Base-by-base conservation (phyloP, 148 eudicot genomes). In the Fallopia convolvulus region DNA sequence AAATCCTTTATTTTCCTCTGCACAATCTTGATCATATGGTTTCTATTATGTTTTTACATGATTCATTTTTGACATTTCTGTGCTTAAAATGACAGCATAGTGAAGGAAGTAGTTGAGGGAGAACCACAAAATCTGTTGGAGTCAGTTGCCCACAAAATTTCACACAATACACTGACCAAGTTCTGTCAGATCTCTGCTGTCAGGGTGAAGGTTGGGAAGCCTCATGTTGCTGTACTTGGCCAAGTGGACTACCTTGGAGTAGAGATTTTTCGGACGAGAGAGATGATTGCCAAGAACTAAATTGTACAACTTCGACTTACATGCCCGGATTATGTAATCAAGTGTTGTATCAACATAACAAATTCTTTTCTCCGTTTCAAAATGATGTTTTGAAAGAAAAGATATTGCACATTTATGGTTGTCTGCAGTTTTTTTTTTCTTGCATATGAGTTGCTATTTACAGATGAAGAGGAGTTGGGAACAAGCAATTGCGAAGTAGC, bases 141-240 rank as follows among this genome's bases (percentile, higher is more conserved):
- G 83, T 89, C 91, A 0, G 91, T 94, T 36, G 92, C 95, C 80
- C 89, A 94, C 76, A 83, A 74, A 58, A 94, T 94, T 17, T 92
- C 93, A 52, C 79, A 87, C 0, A 84, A 68, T 15, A 88, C 91
- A 48, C 82, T 94, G 76, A 76, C 74, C 70, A 85, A 86, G 75
- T 84, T 77, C 65, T 80, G 91, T 36, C 91, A 76, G 77, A 83
- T 90, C 72, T 80, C 91, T 77, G 92, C 93, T 61, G 84, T 92
- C 21, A 92, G 97, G 13, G 88, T 94, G 13, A 85, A 85, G 77
- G 87, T 94, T 21, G 90, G 89, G 15, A 94, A 94, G 85, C 99
- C 99, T 20, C 99, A 94, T 79, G 97, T 94, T 13, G 89, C 99
- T 17, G 92, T 94, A 77, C 87, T 81, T 15, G 99, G 99, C 20